These are phyloP conservation scores for Simmondsia chinensis DNA, from an alignment of 148 eudicot species.

Conservation along the genomic window DNA sequence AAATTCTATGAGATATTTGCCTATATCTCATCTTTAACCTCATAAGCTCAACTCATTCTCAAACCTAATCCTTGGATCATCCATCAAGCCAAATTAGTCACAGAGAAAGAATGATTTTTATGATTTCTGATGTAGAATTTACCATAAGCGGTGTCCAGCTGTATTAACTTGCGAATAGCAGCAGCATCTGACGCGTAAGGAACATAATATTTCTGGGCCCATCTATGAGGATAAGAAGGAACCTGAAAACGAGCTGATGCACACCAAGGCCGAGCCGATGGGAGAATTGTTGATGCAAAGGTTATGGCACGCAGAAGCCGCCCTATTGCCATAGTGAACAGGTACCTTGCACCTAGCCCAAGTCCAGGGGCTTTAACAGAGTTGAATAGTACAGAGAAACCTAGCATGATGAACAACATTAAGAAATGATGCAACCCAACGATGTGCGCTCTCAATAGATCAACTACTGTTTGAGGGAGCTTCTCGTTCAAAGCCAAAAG, in stretches of 20 bases:
- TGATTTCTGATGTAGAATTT: background rate
- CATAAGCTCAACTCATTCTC: too few relatives aligned
- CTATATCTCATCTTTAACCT: too few relatives aligned
- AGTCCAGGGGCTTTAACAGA: slow-evolving; percentile 97
- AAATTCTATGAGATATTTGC: too few relatives aligned
- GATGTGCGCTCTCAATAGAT: slow-evolving; percentile 80
- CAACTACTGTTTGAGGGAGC: slow-evolving; percentile 61
- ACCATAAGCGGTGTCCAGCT: slow-evolving; percentile 74
- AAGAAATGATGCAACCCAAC: slow-evolving; percentile 87
- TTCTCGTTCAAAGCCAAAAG: slow-evolving; percentile 79
- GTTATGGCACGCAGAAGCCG: slow-evolving; percentile 75
- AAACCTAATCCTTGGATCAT: too few relatives aligned
- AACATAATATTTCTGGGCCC: slow-evolving; percentile 95
- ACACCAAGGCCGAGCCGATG: slow-evolving; percentile 98
- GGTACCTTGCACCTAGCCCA: slow-evolving; percentile 89
- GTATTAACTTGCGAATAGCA: slow-evolving; percentile 55
- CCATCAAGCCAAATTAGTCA: too few relatives aligned
- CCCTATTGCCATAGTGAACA: slow-evolving; percentile 93
- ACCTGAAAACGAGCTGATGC: slow-evolving; percentile 66
- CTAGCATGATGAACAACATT: slow-evolving; percentile 93
- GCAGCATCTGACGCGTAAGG: slow-evolving; percentile 75
- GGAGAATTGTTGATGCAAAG: slow-evolving; percentile 79
- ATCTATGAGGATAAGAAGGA: slow-evolving; percentile 76
- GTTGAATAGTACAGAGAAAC: slow-evolving; percentile 80
- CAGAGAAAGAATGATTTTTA: too few relatives aligned